Evolutionary conservation across 768 basidiomycete species (phyloP), one percentile per base, ranked within the genome.

Genomic region (Udeniomyces megalosporus): DNA sequence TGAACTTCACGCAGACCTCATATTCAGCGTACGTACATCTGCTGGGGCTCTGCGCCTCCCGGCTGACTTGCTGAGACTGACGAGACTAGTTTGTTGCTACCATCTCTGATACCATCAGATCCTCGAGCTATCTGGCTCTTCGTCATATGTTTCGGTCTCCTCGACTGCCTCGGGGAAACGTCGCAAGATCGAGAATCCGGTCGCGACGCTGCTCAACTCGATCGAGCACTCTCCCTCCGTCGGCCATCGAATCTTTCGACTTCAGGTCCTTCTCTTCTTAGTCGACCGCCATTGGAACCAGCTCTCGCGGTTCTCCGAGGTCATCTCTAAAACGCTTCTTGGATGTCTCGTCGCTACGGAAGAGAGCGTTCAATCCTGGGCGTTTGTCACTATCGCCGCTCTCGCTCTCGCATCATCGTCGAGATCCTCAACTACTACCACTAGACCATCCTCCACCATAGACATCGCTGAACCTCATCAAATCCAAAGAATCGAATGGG

Each of bases 231-330:
- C 61, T 24, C 31, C 84, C 62, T 76, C 56, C 4, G 28, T 57
- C 45, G 46, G 59, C 22, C 57, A 44, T 38, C 67, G 56, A 35
- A 54, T 65, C 79, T 73, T 75, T 74, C 76, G 79, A 66, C 74
- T 93, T 1, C 90, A 95, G 72, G 77, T 83, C 11, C 76, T 95
- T 3, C 80, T 92, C 26, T 95, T 96, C 75, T 77, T 95, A 70
- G 79, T 91, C 65, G 82, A 86, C 67, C 78, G 81, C 28, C 83
- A 92, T 70, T 90, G 87, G 87, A 29, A 66, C 15, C 76, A 4
- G 76, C 85, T 44, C 83, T 83, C 66, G 3, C 3, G 20, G 1
- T 45, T 2, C 2, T 15, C 20, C 44, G 74, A 76, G 49, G 77
- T 80, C 2, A 75, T 90, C 35, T 73, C 84, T 53, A 68, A 76